phyloP scores from a whole-genome alignment of 768 basidiomycete genomes.

The Boletus speciosus region DNA sequence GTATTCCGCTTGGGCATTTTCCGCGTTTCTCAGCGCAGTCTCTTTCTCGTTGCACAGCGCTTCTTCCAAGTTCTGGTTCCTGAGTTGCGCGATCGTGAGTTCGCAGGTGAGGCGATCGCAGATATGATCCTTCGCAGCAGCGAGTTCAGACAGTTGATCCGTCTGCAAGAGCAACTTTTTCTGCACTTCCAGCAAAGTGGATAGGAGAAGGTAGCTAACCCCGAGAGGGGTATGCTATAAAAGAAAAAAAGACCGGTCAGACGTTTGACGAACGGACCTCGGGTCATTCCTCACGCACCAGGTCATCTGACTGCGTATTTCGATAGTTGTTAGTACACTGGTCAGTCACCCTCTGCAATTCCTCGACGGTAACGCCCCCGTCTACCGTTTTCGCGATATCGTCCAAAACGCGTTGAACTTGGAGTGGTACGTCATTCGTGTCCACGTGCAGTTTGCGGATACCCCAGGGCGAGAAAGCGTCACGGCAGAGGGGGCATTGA shows the following conservation, averaged over 20 bases:
- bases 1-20: background rate
- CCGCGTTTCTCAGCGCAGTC: background rate
- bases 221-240: background rate
- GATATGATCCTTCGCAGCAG: background rate
- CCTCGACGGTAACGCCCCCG: background rate
- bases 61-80: background rate
- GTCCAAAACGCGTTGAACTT: background rate
- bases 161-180: background rate
- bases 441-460: conserved; percentile 5
- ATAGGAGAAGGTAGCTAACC: background rate
- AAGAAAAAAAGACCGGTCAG: background rate
- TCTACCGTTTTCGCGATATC: background rate
- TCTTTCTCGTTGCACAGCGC: background rate
- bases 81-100: background rate
- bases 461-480: background rate
- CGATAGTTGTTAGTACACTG: background rate
- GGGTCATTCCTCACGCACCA: background rate
- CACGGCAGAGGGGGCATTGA: conserved; percentile 12
- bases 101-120: background rate
- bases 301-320: background rate
- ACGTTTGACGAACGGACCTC: background rate
- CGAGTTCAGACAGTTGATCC: background rate
- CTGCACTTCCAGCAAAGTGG: background rate
- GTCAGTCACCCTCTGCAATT: conserved; percentile 3
- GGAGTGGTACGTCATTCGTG: background rate